Evolutionary conservation across 352 stramenopile genomes (phyloP).

Genomic region (Phytophthora tubulina): DNA sequence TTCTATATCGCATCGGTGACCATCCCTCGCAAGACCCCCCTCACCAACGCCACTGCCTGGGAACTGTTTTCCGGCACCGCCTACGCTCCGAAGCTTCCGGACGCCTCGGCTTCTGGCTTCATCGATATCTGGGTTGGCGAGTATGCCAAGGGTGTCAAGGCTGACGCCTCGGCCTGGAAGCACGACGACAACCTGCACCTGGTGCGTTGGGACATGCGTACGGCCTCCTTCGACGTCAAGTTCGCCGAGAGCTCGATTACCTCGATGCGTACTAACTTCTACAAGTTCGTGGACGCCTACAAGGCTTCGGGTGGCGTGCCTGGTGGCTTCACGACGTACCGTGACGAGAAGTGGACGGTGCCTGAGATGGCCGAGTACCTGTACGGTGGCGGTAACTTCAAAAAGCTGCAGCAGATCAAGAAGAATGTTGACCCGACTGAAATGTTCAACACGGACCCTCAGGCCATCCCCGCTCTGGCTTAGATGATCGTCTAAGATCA

Average conservation of each 20-base stretch:
- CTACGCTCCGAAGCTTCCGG: constrained; percentile 25
- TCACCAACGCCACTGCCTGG: constrained; percentile 30
- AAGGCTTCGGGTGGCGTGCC: constrained; percentile 33
- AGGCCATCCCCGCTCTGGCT: constrained; percentile 34
- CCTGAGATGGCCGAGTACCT: constrained; percentile 35
- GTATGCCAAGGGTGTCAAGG: constrained; percentile 22
- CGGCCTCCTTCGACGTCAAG: constrained; percentile 17
- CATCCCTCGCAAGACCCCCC: constrained; percentile 21
- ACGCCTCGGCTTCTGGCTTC: constrained; percentile 27
- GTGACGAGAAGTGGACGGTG: constrained; percentile 39
- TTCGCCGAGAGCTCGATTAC: constrained; percentile 32
- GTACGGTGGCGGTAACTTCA: constrained; percentile 35
- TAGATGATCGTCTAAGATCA: neutral
- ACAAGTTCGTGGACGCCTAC: constrained; percentile 36
- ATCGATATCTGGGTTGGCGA: constrained; percentile 32
- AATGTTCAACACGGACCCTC: constrained; percentile 41
- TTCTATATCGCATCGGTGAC: constrained; percentile 43
- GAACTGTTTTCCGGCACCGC: constrained; percentile 28
- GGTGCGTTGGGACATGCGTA: constrained; percentile 37
- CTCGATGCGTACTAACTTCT: constrained; percentile 36
- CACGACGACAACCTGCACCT: constrained; percentile 38
- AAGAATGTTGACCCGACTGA: constrained; percentile 29
- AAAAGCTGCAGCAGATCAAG: constrained; percentile 40
- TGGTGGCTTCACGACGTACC: constrained; percentile 39
- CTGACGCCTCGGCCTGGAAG: constrained; percentile 36